phyloP scores from a whole-genome alignment of 371 early-diverging fungal genomes.

The Fennellomyces sp. region DNA sequence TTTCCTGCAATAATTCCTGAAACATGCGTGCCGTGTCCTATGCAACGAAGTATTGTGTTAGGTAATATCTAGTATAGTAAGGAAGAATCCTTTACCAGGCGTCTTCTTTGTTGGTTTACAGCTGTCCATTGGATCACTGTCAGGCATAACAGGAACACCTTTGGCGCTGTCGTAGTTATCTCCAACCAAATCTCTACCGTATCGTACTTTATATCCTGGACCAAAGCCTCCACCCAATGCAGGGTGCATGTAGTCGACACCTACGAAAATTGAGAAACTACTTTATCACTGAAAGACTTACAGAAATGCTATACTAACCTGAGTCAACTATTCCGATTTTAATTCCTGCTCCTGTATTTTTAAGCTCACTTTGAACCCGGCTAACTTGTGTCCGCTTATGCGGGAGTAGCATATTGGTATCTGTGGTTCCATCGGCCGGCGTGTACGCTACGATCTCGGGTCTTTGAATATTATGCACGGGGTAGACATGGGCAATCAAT shows the following conservation, averaged over 20 bases:
- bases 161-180: conserved; percentile 33
- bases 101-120: conserved; percentile 28
- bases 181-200: conserved; percentile 66
- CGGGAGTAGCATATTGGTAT: conserved; percentile 18
- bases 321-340: conserved; percentile 70
- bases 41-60: too few species aligned
- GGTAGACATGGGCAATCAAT: conserved; percentile 26
- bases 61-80: neutral
- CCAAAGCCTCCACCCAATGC: conserved; percentile 78
- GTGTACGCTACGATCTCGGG: conserved; percentile 11
- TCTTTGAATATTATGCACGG: conserved; percentile 27
- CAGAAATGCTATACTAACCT: conserved; percentile 40
- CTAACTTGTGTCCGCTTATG: conserved; percentile 43
- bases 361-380: conserved; percentile 34
- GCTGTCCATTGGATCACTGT: conserved; percentile 41
- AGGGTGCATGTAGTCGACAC: conserved; percentile 70
- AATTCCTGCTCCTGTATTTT: conserved; percentile 63
- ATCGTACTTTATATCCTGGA: conserved; percentile 52
- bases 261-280: conserved; percentile 35
- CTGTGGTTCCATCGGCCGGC: conserved; percentile 11
- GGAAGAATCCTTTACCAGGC: neutral
- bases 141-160: conserved; percentile 24
- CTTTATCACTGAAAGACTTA: too few species aligned
- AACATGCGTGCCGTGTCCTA: conserved; percentile 70
- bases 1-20: conserved; percentile 69